Conservation (phyloP, 805 yeast genomes). For the Nakazawaea siamensis region DNA sequence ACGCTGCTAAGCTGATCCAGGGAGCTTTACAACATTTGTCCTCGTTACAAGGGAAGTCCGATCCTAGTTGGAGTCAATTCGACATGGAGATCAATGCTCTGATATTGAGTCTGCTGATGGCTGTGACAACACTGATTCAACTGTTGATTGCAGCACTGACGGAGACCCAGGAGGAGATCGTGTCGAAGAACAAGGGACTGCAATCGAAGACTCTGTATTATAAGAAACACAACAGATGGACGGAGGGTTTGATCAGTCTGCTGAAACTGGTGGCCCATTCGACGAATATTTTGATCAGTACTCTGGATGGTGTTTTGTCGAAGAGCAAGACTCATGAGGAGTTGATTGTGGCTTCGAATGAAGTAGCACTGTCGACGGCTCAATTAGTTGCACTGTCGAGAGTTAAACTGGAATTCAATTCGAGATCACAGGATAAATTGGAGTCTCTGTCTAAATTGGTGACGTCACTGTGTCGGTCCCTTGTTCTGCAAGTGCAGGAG, state of each 20-base stretch:
- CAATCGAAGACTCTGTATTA: conserved; percentile 67
- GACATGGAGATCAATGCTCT: conserved; percentile 70
- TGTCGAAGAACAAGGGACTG: conserved; percentile 57
- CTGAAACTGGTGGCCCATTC: conserved; percentile 81
- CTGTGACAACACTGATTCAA: conserved; percentile 72
- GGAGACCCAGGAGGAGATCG: conserved; percentile 77
- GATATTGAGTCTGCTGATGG: conserved; percentile 67
- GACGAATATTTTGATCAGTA: conserved; percentile 70
- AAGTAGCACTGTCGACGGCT: conserved; percentile 87
- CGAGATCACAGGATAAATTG: conserved; percentile 66
- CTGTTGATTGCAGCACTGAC: conserved; percentile 67
- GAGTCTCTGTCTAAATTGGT: conserved; percentile 66
- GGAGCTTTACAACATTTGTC: conserved; percentile 56
- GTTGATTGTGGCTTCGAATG: conserved; percentile 83
- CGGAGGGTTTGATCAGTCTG: conserved; percentile 87
- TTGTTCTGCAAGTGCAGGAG: conserved; percentile 64
- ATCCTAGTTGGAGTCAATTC: conserved; percentile 43
- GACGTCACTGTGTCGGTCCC: conserved; percentile 63
- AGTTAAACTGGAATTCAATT: conserved; percentile 71
- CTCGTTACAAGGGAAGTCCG: conserved; percentile 38
- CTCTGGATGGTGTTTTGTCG: conserved; percentile 79
- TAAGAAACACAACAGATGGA: conserved; percentile 85
- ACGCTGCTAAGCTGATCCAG: conserved; percentile 64
- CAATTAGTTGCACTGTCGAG: conserved; percentile 89
- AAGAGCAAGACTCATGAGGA: conserved; percentile 66